Evolutionary conservation across 2,329 filamentous ascomycete species (phyloP), one percentile per base, ranked within the genome.

Genomic region (Kalmusia sp.): DNA sequence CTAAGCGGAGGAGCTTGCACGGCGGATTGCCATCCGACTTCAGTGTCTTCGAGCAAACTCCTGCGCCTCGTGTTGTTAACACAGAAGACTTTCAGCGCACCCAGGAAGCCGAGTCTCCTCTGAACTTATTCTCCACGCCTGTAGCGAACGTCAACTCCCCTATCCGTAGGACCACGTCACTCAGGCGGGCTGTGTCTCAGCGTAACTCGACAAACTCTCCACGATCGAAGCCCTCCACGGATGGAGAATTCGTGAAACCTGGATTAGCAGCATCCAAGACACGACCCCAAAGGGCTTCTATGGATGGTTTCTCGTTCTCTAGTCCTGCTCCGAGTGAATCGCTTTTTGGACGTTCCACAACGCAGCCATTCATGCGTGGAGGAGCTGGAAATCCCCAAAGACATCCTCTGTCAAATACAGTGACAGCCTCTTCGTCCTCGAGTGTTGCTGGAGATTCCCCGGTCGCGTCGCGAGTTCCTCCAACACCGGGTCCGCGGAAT

Each of bases 1-100:
- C 93, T 40, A 97, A 97, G 80, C 85, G 95, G 61, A 87, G 95
- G 67, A 97, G 93, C 75, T 77, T 96, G 63, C 91, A 96, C 71
- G 89, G 89, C 44, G 84, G 87, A 37, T 81, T 87, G n/a, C 84
- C 79, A 22, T 25, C 30, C n/a, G 83, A 87, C 62, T 89, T 91
- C 69, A 92, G 87, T 71, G 86, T 96, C 28, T 96, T 96, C 71
- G 91, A 93, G 54, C 80, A 83, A 52, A 76, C 63, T 12, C 62
- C 67, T 6, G 52, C 58, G n/a, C 54, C 55, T 21, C 58, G 62
- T 38, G 39, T n/a, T n/a, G n/a, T 54, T 30, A 39, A 49, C 21
- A 51, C 55, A 34, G 64, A 69, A 6, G 66, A 69, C 50, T 33
- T 64, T 53, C 47, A 70, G 60, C 52, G 55, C 37, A 22, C 54